Percentiles rank a stretch among this genome's conserved stretches.
phyloP scores from a whole-genome alignment of 306 rosid species.

The Cyclanthera cordifolia region DNA sequence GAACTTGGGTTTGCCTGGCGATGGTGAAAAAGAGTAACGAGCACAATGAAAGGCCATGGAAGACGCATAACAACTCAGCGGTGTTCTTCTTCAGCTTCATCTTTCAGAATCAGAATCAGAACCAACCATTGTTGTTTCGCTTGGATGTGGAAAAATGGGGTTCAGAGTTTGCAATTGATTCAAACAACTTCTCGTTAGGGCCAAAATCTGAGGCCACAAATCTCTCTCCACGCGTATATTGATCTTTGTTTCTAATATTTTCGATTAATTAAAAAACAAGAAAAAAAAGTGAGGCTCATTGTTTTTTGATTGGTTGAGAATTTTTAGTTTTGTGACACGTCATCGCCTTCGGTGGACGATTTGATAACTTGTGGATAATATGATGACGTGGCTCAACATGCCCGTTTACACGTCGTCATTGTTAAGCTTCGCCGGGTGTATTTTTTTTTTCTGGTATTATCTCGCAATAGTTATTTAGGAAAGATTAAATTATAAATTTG shows the following conservation, averaged over 20 bases:
- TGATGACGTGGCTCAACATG: conserved; percentile 36
- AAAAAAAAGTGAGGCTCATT: not conserved
- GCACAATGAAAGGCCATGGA: conserved; percentile 75
- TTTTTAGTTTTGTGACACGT: conserved; percentile 31
- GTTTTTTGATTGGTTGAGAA: conserved; percentile 18
- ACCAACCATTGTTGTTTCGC: conserved; percentile 36
- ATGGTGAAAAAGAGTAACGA: conserved; percentile 42
- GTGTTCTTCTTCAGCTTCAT: conserved; percentile 37
- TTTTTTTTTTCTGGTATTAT: too few relatives aligned
- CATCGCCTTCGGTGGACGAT: conserved; percentile 21
- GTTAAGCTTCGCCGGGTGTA: too few relatives aligned
- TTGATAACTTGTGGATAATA: conserved; percentile 58
- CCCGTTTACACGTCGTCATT: not conserved
- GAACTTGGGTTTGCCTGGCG: conserved; percentile 23
- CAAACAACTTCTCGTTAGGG: not conserved
- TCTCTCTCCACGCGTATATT: conserved; percentile 42
- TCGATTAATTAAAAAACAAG: too few relatives aligned
- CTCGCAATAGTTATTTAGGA: too few relatives aligned
- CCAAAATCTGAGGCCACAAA: conserved; percentile 28
- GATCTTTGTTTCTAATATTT: not conserved
- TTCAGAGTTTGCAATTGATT: conserved; percentile 24
- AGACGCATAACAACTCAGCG: conserved; percentile 31
- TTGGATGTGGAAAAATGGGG: conserved; percentile 27
- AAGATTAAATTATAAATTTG: too few relatives aligned
- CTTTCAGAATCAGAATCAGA: conserved; percentile 34